Base-by-base conservation (phyloP, 768 basidiomycete genomes). In the Tricholoma sp. region DNA sequence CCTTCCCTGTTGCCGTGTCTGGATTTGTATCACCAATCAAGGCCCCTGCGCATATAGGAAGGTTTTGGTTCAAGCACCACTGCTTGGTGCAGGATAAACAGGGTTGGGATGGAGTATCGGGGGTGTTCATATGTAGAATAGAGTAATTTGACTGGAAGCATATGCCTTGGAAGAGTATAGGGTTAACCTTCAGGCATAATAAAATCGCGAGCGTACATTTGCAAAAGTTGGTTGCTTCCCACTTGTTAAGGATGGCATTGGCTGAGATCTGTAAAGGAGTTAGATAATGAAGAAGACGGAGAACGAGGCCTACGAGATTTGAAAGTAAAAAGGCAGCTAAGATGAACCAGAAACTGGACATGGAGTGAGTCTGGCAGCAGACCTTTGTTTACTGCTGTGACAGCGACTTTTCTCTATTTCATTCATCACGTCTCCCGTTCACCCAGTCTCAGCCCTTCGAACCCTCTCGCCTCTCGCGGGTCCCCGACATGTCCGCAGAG, bases 41-140 rank as follows among this genome's bases (percentile, higher is more conserved):
- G 48, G 91, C 91, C 28, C 88, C 88, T 9, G 81, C 80, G 68
- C 91, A 96, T 44, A 93, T 95, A 13, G 80, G 75, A 36, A 97
- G 77, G 65, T 94, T 91, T 71, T 92, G 94, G 67, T 96, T 91
- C 54, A 94, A 76, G 73, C 94, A 97, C 90, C 94, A 97, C 66
- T 94, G 89, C 66, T 94, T 92, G 9, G 93, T 96, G 69, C 94
- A 97, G 5, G 91, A 89, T 24, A 94, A 78, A 70, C 94, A 97
- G 8, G 94, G 94, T 70, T 96, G 92, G 15, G 84, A 83, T 1
- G 91, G 89, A 64, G 89, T 87, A 67, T 93, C 86, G 31, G 93
- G 89, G 36, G 82, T 80, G 59, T 85, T 83, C 62, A 97, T 76
- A 50, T 81, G 89, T 56, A 95, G 75, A 63, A 95, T 96, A 24